phyloP scores from a whole-genome alignment of 441 rosid genomes.

The Populus hybrid region DNA sequence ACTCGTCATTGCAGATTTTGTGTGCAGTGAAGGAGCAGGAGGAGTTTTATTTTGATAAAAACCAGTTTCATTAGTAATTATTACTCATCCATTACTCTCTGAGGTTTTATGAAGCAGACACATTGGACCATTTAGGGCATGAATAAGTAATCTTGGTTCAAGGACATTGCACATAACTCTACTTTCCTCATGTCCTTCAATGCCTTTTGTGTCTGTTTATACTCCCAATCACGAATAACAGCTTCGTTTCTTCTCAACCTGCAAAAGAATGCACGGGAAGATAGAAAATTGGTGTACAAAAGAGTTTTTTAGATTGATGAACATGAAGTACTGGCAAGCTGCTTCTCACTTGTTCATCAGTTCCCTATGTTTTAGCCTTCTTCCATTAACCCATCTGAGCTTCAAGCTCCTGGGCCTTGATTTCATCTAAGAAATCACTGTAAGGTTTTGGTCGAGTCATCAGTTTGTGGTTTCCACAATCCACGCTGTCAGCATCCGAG shows the following conservation, averaged over 20 bases:
- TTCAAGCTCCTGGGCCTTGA: neutral
- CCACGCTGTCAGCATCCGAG: neutral
- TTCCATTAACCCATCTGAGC: neutral
- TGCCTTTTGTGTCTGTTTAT: neutral
- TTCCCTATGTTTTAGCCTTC: neutral
- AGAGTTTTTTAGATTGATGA: neutral
- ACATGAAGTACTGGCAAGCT: neutral
- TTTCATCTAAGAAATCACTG: neutral
- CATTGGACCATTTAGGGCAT: neutral
- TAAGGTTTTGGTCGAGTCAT: neutral
- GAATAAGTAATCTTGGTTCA: neutral
- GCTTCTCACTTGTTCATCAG: conserved; percentile 2
- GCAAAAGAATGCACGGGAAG: neutral
- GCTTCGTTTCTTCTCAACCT: neutral
- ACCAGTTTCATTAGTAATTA: too few species aligned
- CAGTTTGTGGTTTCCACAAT: neutral
- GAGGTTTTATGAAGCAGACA: neutral
- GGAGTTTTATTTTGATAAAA: too few species aligned
- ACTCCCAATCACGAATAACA: neutral
- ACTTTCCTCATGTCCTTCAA: neutral
- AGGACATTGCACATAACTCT: neutral
- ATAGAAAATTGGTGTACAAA: neutral
- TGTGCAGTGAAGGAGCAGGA: too few species aligned
- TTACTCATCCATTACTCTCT: neutral
- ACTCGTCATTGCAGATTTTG: too few species aligned